Evolutionary conservation across 139 green algal species (phyloP).

Genomic region (Micractinium sp.): DNA sequence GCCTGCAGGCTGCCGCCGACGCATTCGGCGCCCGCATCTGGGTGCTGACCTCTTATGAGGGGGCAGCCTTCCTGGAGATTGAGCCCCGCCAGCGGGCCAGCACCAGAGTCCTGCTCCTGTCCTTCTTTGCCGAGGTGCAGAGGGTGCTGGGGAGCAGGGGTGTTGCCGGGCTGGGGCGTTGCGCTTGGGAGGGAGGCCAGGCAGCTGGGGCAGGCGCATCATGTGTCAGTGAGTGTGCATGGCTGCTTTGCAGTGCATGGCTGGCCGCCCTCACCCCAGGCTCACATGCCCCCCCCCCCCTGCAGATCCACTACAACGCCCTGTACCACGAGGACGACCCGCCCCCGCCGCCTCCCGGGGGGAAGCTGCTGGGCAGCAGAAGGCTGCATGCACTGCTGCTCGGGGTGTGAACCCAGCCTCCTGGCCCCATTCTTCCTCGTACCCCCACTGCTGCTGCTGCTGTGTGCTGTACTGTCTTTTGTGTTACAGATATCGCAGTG

Average conservation of each 20-base stretch:
- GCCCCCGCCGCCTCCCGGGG: not conserved
- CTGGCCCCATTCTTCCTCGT: no score
- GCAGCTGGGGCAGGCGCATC: not conserved
- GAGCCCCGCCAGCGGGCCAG: slow-evolving; percentile 41
- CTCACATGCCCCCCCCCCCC: not conserved
- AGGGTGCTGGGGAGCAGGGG: no score
- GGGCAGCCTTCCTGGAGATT: slow-evolving; percentile 71
- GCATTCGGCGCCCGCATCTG: slow-evolving; percentile 63
- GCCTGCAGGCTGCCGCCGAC: slow-evolving; percentile 60
- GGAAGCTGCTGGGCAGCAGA: slow-evolving; percentile 50
- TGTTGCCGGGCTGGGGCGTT: no score
- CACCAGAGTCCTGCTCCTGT: not conserved
- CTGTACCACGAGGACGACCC: slow-evolving; percentile 46
- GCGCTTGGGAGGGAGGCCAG: no score
- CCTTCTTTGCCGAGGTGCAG: slow-evolving; percentile 7
- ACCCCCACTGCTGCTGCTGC: no score
- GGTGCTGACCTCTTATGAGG: slow-evolving; percentile 70
- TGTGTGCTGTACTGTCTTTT: no score
- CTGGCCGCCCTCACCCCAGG: not conserved
- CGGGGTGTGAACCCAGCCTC: no score
- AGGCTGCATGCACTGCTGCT: slow-evolving; percentile 37
- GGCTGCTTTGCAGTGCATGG: not conserved
- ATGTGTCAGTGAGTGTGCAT: not conserved
- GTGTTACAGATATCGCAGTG: no score
- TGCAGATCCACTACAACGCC: slow-evolving; percentile 73